Base-by-base conservation (phyloP, 2,329 filamentous ascomycete species). In the Whalleya microplaca region DNA sequence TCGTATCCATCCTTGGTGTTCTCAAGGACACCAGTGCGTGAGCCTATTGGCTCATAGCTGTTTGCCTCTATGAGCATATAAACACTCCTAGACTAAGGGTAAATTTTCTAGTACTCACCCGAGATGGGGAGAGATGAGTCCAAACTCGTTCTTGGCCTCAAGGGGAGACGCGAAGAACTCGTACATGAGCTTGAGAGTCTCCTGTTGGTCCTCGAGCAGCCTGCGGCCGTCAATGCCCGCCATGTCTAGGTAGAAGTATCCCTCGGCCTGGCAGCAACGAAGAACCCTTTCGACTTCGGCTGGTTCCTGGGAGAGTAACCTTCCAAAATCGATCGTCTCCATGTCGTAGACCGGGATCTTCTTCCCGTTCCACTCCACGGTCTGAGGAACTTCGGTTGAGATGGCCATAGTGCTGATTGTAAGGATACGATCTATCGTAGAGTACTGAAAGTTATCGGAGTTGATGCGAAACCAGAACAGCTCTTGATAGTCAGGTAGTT, bases 191-290 rank as follows among this genome's bases (percentile, higher is more conserved):
- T 77, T 74, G 27, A 84, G 74, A 2, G 77, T 78, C 62, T 81
- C 76, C 66, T 83, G 74, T 60, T 81, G 76, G 68, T 84, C 81
- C 37, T 76, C 73, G 54, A 84, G 74, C 70, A 82, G 76, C 45
- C 80, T 70, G 56, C 80, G 78, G 59, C 81, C 81, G 63, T 84
- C 81, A 56, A 83, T 80, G 59, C 73, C 75, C 59, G 78, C 66
- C 9, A 84, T 75, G 66, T 84, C 78, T 41, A 84, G 75, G 66
- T 84, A 82, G 70, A 84, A 84, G 74, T 78, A 84, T 1, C 82
- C 82, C 32, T 80, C 76, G 19, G 77, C 73, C 56, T 79, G 72
- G 68, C 82, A 84, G 60, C 74, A 75, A 37, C 75, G 71, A 52
- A 82, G 67, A 7, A 83, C 72, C 64, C 77, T 81, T 58, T 83